Conservation (phyloP, 768 basidiomycete species). For the Rickenella mellea region DNA sequence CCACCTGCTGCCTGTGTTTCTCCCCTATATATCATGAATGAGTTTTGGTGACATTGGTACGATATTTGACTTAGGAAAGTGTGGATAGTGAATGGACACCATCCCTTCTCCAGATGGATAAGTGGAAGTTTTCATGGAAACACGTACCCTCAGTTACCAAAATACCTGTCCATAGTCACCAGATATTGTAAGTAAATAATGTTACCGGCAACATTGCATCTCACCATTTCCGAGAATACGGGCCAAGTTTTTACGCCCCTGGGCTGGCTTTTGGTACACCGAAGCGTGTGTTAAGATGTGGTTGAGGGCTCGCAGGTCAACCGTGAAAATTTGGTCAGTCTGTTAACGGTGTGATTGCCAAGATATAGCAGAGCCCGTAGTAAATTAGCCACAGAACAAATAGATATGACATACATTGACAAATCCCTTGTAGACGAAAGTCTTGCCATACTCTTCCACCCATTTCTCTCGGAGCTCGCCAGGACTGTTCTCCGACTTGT, state of each 20-base stretch:
- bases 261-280: slow-evolving; percentile 47
- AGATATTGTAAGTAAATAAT: not conserved
- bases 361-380: not conserved
- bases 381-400: not conserved
- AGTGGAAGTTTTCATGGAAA: no score
- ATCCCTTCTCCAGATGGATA: no score
- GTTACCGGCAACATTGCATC: not conserved
- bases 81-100: no score
- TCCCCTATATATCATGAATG: not conserved
- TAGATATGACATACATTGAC: slow-evolving; percentile 28
- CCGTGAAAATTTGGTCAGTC: slow-evolving; percentile 37
- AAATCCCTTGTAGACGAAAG: slow-evolving; percentile 32
- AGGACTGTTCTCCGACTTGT: slow-evolving; percentile 28
- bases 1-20: slow-evolving; percentile 1
- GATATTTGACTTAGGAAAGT: not conserved
- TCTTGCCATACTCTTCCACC: slow-evolving; percentile 37
- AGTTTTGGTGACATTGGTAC: not conserved
- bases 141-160: not conserved
- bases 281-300: slow-evolving; percentile 52
- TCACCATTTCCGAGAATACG: slow-evolving; percentile 32
- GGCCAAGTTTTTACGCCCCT: slow-evolving; percentile 25
- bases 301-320: slow-evolving; percentile 52
- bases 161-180: no score
- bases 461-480: slow-evolving; percentile 33
- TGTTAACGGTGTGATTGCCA: slow-evolving; percentile 5